Conservation (phyloP, 208 protist species). For the Histomonas meleagridis region DNA sequence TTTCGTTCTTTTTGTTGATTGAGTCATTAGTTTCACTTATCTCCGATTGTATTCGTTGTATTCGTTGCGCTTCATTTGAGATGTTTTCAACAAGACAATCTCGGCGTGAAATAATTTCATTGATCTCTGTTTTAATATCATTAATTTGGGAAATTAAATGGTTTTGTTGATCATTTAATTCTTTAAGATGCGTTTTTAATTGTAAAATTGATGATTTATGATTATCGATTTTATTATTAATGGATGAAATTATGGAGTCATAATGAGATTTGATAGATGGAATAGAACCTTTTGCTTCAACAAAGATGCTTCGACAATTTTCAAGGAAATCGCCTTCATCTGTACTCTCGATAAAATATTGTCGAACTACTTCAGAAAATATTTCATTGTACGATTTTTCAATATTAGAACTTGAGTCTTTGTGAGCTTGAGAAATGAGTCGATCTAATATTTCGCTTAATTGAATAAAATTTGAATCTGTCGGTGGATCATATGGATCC, state of each 20-base stretch:
- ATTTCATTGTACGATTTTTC: background rate
- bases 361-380: constrained; percentile 14
- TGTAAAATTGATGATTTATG: background rate
- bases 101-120: background rate
- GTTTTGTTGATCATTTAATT: too few relatives aligned
- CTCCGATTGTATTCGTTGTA: background rate
- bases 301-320: background rate
- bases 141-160: background rate
- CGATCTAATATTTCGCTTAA: background rate
- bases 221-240: background rate
- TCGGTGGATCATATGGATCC: background rate
- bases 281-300: background rate
- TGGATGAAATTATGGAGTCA: background rate
- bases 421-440: background rate
- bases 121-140: background rate
- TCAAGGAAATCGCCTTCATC: background rate
- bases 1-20: background rate
- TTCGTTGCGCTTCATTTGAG: too few relatives aligned
- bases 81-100: background rate
- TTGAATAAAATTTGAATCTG: background rate
- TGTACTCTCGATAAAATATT: constrained; percentile 25
- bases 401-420: background rate
- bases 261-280: background rate
- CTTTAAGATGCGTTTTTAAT: background rate
- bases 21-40: background rate